These are phyloP conservation scores for Panellus pusillus DNA, from an alignment of 768 basidiomycete genomes.

Conservation along the genomic window DNA sequence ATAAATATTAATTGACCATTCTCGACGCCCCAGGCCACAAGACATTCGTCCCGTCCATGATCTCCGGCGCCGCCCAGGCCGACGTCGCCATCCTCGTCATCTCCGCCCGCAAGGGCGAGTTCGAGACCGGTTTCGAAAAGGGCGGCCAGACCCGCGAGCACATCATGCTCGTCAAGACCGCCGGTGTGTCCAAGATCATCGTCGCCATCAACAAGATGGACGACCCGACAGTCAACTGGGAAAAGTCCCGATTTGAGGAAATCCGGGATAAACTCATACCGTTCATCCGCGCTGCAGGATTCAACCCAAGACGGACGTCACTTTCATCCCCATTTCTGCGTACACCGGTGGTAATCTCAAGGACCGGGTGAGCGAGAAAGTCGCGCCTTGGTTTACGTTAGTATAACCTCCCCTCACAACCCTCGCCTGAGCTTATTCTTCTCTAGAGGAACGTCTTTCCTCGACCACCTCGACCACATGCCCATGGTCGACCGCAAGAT, in stretches of 20 bases:
- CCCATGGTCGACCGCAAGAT: slow-evolving; percentile 92
- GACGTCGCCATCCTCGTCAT: slow-evolving; percentile 96
- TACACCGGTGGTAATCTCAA: slow-evolving; percentile 93
- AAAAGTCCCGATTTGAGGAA: slow-evolving; percentile 81
- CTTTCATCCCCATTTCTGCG: slow-evolving; percentile 91
- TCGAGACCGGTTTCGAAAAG: slow-evolving; percentile 97
- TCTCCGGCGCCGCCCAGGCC: slow-evolving; percentile 97
- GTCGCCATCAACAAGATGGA: slow-evolving; percentile 99
- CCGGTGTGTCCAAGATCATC: slow-evolving; percentile 88
- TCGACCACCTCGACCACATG: slow-evolving; percentile 84
- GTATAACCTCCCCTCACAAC: slow-evolving; percentile 33
- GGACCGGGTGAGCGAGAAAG: slow-evolving; percentile 65
- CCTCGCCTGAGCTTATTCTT: slow-evolving; percentile 15
- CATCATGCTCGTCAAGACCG: slow-evolving; percentile 98
- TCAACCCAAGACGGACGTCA: slow-evolving; percentile 92
- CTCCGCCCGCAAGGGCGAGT: slow-evolving; percentile 97
- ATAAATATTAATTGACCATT: too few species aligned
- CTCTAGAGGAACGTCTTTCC: slow-evolving; percentile 74
- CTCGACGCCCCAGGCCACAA: slow-evolving; percentile 99
- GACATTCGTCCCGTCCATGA: slow-evolving; percentile 98
- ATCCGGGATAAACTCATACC: slow-evolving; percentile 90
- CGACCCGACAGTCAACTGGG: slow-evolving; percentile 91
- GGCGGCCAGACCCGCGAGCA: slow-evolving; percentile 98
- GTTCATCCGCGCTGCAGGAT: slow-evolving; percentile 86
- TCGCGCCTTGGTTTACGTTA: slow-evolving; percentile 87